phyloP scores from a whole-genome alignment of 2,329 filamentous ascomycete species.

The Ophiostoma ulmi region DNA sequence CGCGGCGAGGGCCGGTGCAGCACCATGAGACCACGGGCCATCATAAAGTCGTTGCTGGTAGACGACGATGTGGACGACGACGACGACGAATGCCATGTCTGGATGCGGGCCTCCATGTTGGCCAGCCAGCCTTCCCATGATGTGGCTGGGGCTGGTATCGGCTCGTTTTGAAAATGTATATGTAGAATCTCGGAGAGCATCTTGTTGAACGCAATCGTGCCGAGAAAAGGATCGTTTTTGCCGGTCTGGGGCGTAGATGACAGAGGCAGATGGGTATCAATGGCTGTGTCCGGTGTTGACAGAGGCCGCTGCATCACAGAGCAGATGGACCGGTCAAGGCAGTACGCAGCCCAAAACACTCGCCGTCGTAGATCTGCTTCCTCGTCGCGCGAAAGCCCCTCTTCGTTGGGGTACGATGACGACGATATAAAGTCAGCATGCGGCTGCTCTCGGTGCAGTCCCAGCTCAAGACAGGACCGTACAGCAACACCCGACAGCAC shows the following conservation, averaged over 20 bases:
- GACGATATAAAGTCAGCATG: neutral
- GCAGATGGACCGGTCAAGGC: constrained; percentile 27
- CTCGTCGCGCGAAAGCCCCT: neutral
- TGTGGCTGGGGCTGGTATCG: constrained; percentile 10
- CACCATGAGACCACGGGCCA: constrained; percentile 23
- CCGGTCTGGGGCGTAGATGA: neutral
- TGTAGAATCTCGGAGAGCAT: constrained; percentile 26
- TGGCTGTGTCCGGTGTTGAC: constrained; percentile 24
- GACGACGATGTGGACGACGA: neutral
- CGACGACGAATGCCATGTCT: constrained; percentile 18
- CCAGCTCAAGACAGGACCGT: constrained; percentile 27
- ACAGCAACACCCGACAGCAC: constrained; percentile 27
- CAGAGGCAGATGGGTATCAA: constrained; percentile 19
- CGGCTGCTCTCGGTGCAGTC: constrained; percentile 21
- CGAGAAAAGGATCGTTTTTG: constrained; percentile 20
- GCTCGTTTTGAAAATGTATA: constrained; percentile 26
- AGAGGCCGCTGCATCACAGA: constrained; percentile 25
- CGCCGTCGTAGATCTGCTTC: constrained; percentile 21
- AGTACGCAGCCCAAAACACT: constrained; percentile 26
- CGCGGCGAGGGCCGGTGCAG: constrained; percentile 25
- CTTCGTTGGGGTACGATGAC: neutral
- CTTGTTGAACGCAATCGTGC: constrained; percentile 21
- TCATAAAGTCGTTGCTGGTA: constrained; percentile 19
- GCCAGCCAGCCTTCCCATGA: constrained; percentile 27
- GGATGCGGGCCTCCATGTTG: constrained; percentile 23